phyloP scores from a whole-genome alignment of 2,329 filamentous ascomycete species.

The Allantophomopsis cytisporea region DNA sequence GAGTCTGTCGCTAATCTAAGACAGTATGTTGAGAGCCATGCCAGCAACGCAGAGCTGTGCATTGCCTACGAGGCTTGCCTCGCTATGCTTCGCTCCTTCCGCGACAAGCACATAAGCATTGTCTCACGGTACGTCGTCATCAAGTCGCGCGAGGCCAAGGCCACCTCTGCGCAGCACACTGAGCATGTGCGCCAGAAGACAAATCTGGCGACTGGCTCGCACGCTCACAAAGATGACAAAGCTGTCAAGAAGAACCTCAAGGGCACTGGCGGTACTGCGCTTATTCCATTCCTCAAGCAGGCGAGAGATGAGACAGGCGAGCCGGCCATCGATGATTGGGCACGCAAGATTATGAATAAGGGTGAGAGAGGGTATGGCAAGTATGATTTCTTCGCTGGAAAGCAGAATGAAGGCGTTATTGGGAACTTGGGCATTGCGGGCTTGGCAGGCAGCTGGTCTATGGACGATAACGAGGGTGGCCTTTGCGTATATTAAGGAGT shows the following conservation, averaged over 20 bases:
- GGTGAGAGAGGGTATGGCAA: conserved; percentile 25
- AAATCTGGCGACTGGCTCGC: conserved; percentile 50
- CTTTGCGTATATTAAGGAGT: conserved; percentile 17
- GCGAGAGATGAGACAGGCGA: conserved; percentile 93
- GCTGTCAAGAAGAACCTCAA: conserved; percentile 44
- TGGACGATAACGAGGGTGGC: conserved; percentile 65
- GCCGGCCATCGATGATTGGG: conserved; percentile 62
- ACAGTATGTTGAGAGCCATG: conserved; percentile 56
- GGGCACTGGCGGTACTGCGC: conserved; percentile 82
- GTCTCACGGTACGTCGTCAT: conserved; percentile 92
- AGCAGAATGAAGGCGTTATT: conserved; percentile 26
- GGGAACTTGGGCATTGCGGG: conserved; percentile 39
- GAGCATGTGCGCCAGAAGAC: conserved; percentile 32
- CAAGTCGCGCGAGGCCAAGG: conserved; percentile 52
- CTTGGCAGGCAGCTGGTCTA: conserved; percentile 76
- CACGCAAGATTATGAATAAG: conserved; percentile 18
- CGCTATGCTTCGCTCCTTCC: conserved; percentile 47
- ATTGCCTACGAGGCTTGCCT: conserved; percentile 87
- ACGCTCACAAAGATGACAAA: conserved; percentile 20
- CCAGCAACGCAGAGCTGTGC: conserved; percentile 48
- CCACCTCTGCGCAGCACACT: conserved; percentile 25
- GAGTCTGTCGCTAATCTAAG: conserved; percentile 74
- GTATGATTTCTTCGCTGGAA: conserved; percentile 43
- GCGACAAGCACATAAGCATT: conserved; percentile 88
- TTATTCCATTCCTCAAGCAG: conserved; percentile 95